These are phyloP conservation scores for Plectosphaerella plurivora DNA, from an alignment of 2,329 filamentous ascomycete species.

Conservation along the genomic window DNA sequence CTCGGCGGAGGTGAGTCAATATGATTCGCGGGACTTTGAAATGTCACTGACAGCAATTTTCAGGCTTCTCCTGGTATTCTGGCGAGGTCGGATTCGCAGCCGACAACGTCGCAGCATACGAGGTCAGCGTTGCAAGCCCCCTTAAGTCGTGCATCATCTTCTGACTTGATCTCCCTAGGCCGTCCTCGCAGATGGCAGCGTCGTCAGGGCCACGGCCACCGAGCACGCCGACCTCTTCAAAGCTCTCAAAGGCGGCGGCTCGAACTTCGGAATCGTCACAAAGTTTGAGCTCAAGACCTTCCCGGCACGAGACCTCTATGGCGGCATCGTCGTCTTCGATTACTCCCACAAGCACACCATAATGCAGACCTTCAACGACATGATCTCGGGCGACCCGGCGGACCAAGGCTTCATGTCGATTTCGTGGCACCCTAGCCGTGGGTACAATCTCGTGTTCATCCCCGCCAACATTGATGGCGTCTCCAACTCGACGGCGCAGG, in stretches of 20 bases:
- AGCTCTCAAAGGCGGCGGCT: slow-evolving; percentile 43
- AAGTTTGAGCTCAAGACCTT: slow-evolving; percentile 23
- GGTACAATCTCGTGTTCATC: background rate
- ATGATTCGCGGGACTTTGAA: background rate
- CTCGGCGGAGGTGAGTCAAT: slow-evolving; percentile 22
- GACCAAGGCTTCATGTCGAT: slow-evolving; percentile 1
- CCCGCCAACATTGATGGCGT: background rate
- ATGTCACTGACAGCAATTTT: background rate
- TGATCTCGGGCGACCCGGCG: background rate
- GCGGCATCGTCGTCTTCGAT: background rate
- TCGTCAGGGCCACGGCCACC: slow-evolving; percentile 31
- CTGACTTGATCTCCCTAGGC: slow-evolving; percentile 33
- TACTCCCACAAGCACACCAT: background rate
- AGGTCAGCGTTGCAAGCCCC: slow-evolving; percentile 11
- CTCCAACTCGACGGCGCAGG: background rate
- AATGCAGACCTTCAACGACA: background rate
- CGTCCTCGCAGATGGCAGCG: slow-evolving; percentile 35
- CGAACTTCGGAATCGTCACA: slow-evolving; percentile 40
- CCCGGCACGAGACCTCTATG: slow-evolving; percentile 6
- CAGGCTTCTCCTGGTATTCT: background rate
- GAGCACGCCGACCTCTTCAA: slow-evolving; percentile 37
- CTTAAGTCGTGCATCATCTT: slow-evolving; percentile 7
- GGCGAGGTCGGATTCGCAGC: slow-evolving; percentile 21
- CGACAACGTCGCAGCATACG: slow-evolving; percentile 35
- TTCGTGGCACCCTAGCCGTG: background rate